Evolutionary conservation across 106 monocot species (phyloP).

Genomic region (Phalaenopsis aphrodite): DNA sequence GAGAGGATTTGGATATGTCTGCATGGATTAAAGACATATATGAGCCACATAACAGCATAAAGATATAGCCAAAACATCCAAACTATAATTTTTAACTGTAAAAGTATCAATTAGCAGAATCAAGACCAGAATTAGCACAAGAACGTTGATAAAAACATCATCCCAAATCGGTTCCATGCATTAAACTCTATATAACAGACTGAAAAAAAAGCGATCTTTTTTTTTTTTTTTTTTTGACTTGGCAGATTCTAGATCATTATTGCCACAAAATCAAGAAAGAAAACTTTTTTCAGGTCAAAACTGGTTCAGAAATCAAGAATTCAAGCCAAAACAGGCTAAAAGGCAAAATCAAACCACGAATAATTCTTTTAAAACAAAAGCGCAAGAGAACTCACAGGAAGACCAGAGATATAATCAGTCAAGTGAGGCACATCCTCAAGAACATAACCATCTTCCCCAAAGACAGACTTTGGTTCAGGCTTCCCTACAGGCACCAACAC

Average conservation of each 20-base stretch:
- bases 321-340: neutral
- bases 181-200: neutral
- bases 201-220: no score
- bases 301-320: neutral
- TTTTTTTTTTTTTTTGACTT: no score
- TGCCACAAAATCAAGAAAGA: no score
- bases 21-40: constrained; percentile 5
- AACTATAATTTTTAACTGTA: neutral
- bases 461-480: constrained; percentile 3
- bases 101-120: neutral
- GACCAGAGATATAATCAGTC: constrained; percentile 16
- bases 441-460: constrained; percentile 19
- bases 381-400: constrained; percentile 9
- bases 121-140: neutral
- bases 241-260: no score
- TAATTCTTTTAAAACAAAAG: neutral
- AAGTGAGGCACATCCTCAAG: constrained; percentile 28
- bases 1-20: constrained; percentile 81
- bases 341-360: neutral
- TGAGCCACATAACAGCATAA: neutral
- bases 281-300: no score
- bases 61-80: neutral
- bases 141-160: neutral
- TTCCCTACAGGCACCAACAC: constrained; percentile 3
- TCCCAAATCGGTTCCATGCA: neutral